phyloP scores from a whole-genome alignment of 805 yeast genomes.

The Spathaspora arborariae region DNA sequence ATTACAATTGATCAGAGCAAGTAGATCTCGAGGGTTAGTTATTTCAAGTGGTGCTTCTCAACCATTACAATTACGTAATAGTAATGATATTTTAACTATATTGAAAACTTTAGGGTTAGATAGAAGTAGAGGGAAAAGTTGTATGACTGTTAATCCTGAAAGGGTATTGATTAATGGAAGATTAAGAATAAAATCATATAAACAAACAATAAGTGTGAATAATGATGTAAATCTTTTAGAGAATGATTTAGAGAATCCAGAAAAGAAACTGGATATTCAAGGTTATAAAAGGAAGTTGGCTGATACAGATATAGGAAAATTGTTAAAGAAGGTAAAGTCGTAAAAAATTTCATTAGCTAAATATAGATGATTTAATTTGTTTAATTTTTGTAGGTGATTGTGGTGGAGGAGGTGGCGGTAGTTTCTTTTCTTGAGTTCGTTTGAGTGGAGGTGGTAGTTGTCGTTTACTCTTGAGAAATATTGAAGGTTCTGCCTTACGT shows the following conservation, averaged over 20 bases:
- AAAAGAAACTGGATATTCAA: conserved; percentile 11
- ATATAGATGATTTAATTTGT: conserved; percentile 28
- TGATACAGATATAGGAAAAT: conserved; percentile 21
- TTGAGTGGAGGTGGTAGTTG: not conserved
- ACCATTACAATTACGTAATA: conserved; percentile 59
- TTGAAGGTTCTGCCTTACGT: conserved; percentile 10
- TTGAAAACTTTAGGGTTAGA: conserved; percentile 69
- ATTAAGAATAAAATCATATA: conserved; percentile 67
- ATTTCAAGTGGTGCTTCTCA: conserved; percentile 70
- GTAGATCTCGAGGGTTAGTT: conserved; percentile 76
- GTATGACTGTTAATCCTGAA: conserved; percentile 58
- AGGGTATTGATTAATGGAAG: conserved; percentile 70
- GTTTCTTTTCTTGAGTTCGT: not conserved
- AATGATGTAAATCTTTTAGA: conserved; percentile 34
- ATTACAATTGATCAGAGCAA: conserved; percentile 71
- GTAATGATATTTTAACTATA: conserved; percentile 65
- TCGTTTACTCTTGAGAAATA: conserved; percentile 9
- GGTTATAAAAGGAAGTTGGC: conserved; percentile 21
- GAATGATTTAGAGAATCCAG: conserved; percentile 15
- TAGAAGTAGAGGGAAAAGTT: conserved; percentile 53
- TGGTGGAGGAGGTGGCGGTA: not conserved
- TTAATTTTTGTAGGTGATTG: conserved; percentile 15
- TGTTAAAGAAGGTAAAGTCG: conserved; percentile 19
- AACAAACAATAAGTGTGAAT: conserved; percentile 66
- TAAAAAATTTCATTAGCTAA: conserved; percentile 14